Conservation (phyloP, 768 basidiomycete genomes). For the Pulveroboletus frians region DNA sequence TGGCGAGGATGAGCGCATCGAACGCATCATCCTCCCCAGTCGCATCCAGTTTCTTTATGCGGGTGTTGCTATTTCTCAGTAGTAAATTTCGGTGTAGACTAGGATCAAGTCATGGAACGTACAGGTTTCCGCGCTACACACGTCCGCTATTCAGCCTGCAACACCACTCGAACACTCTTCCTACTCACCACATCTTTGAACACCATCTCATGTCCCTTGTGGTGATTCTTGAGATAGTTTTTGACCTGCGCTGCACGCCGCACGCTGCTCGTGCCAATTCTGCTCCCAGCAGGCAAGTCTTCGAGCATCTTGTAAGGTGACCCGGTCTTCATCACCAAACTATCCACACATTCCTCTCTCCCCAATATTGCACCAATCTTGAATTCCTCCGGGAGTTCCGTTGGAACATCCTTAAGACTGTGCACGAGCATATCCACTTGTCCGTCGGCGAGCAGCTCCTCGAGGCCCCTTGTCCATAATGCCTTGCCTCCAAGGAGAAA, state of each 20-base stretch:
- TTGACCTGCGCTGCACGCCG: constrained; percentile 87
- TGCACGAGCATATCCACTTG: constrained; percentile 91
- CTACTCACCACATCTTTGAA: constrained; percentile 85
- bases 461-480: constrained; percentile 95
- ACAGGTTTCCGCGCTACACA: constrained; percentile 80
- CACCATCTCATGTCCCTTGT: constrained; percentile 38
- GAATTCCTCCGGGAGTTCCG: constrained; percentile 77
- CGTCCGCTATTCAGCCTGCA: neutral
- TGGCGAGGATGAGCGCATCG: constrained; percentile 87
- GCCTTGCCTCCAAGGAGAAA: constrained; percentile 89
- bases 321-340: constrained; percentile 79
- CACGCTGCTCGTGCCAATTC: constrained; percentile 95
- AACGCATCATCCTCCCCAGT: constrained; percentile 59
- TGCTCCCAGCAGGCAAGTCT: constrained; percentile 81
- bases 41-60: constrained; percentile 86
- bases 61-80: constrained; percentile 63
- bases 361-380: constrained; percentile 79
- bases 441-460: constrained; percentile 68
- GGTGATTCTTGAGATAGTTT: constrained; percentile 57
- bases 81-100: constrained; percentile 1
- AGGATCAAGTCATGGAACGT: constrained; percentile 29
- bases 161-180: neutral
- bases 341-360: constrained; percentile 86
- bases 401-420: constrained; percentile 90
- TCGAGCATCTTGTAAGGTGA: constrained; percentile 63